Conservation (phyloP, 2,329 filamentous ascomycete genomes). For the Ophiostoma fasciatum region DNA sequence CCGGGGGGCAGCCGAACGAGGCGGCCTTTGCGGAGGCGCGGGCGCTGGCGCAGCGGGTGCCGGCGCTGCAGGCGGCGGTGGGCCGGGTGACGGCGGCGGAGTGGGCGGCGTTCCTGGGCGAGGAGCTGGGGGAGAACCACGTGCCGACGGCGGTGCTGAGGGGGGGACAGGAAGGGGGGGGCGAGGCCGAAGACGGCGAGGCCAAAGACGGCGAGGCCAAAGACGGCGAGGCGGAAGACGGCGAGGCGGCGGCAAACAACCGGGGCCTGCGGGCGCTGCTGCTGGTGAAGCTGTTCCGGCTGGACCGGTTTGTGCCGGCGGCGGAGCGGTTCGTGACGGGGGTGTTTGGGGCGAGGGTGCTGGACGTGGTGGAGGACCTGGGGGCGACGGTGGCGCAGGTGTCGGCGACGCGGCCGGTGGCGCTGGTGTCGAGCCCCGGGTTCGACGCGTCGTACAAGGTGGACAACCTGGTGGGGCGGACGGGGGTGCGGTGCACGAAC, state of each 20-base stretch:
- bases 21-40: conserved; percentile 47
- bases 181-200: too few species aligned
- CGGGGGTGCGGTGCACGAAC: conserved; percentile 73
- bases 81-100: conserved; percentile 43
- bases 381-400: conserved; percentile 74
- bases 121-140: conserved; percentile 74
- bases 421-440: conserved; percentile 84
- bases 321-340: conserved; percentile 79
- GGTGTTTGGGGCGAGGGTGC: conserved; percentile 71
- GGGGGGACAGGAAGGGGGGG: conserved; percentile 29
- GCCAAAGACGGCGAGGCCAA: not conserved
- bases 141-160: conserved; percentile 66
- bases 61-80: conserved; percentile 58
- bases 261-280: conserved; percentile 71
- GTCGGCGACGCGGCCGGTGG: conserved; percentile 69
- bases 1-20: not conserved
- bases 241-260: conserved; percentile 35
- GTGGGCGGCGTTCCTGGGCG: conserved; percentile 72
- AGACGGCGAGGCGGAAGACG: not conserved
- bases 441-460: conserved; percentile 99
- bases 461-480: conserved; percentile 79
- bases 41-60: conserved; percentile 50
- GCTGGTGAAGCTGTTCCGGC: conserved; percentile 84
- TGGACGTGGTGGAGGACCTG: conserved; percentile 76
- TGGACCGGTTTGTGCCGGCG: conserved; percentile 86